Evolutionary conservation across 2,329 filamentous ascomycete genomes (phyloP), one percentile per base, ranked within the genome.

Genomic region (Fusarium pseudoanthophilum): DNA sequence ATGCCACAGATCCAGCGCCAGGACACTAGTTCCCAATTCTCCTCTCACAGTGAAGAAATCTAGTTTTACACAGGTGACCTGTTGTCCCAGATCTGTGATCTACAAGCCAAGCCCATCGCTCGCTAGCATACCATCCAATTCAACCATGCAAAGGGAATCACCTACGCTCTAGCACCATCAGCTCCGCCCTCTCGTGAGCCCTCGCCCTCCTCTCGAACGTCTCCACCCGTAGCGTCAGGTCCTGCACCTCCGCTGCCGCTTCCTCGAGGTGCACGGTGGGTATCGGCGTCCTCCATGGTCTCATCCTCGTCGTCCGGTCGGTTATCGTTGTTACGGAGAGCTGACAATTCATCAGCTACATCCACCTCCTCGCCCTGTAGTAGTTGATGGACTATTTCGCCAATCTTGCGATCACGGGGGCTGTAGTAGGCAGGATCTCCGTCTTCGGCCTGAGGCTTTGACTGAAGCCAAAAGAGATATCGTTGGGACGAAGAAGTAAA

Each of bases 111-210:
- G 68, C 66, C 72, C 75, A 69, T 71, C 63, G 49, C 60, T 63
- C 74, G 70, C 62, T 48, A 57, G 71, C 72, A 71, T 67, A 71
- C 74, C 74, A 64, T 74, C 73, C 69, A 64, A 56, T 75, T 75
- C 49, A 75, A 72, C 78, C 75, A 77, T 68, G 78, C 74, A 79
- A 79, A 75, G 77, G 79, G 78, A 76, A 75, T 80, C 68, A 99
- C 97, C 95, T 98, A 99, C 96, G 95, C 96, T 98, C 96, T 91
- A 85, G 94, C 97, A 80, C 97, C 96, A 84, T 98, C 96, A 77
- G 94, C 94, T 81, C 97, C 96, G 69, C 95, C 96, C 84, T 97
- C 95, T 85, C 97, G 89, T 74, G 95, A 91, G 76, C 90, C 91
- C 82, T 94, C 91, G 66, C 96, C 96, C 83, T 98, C 96, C 82